Evolutionary conservation across 2,329 filamentous ascomycete species (phyloP), one percentile per base, ranked within the genome.

Genomic region (Stachybotrys elegans): DNA sequence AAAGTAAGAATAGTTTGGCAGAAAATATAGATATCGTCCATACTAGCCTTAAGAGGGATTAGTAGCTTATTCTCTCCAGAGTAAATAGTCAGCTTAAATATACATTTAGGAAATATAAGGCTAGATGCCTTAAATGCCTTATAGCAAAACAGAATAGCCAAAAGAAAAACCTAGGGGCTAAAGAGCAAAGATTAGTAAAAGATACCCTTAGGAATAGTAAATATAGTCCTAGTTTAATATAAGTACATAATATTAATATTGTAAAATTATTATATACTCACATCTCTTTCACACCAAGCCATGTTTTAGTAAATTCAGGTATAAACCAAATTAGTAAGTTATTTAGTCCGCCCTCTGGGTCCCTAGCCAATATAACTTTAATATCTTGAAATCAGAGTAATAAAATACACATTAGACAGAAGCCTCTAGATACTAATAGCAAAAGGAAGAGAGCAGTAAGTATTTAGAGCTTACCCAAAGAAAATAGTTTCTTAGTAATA

Each of bases 151-250:
- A 58, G 47, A 34, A 60, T 56, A 19, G 57, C 53, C 9, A 66
- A 45, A 25, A 68, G 53, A 41, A 58, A 61, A 14, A 62, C 42
- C 48, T 69, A 50, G 5, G 51, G 56, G 48, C 58, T 69, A 17
- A 69, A 56, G 9, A 65, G 50, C 13, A 70, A 51, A 6, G 53
- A 65, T 2, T 45, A 55, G 47, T 65, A 47, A 54, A 60, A 66
- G 34, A 70, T 58, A 36, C 61, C 62, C 48, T 68, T 52, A 6
- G 57, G 59, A 23, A 69, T 48, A 3, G 48, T 48, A 38, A 67
- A 67, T 6, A 43, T 60, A 43, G 64, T 62, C 23, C 59, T 61
- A n/a, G n/a, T n/a, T n/a, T n/a, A n/a, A n/a, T n/a, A n/a, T n/a
- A n/a, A n/a, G n/a, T n/a, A n/a, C n/a, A n/a, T n/a, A n/a, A n/a